A percentile compares a stretch with the other conserved stretches of the same genome.
These are phyloP conservation scores for Boechera divaricarpa DNA, from an alignment of 345 rosid genomes.

Conservation along the genomic window DNA sequence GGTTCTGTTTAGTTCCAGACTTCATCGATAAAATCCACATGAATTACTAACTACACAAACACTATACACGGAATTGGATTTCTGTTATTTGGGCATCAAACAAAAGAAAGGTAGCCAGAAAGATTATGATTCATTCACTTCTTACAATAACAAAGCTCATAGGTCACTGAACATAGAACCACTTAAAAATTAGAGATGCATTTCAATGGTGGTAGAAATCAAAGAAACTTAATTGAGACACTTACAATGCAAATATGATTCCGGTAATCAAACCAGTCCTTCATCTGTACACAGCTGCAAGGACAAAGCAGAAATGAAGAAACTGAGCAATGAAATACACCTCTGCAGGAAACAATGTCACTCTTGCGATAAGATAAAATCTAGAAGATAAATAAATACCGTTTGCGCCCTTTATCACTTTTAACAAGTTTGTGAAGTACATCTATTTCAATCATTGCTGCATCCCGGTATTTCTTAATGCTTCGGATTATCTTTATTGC, in stretches of 20 bases:
- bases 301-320: constrained; percentile 26
- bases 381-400: constrained; percentile 45
- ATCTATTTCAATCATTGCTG: constrained; percentile 81
- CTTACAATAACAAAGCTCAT: constrained; percentile 17
- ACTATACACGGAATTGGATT: constrained; percentile 17
- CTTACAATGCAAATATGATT: constrained; percentile 82
- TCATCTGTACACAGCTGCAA: constrained; percentile 78
- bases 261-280: constrained; percentile 76
- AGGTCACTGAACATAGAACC: constrained; percentile 12
- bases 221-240: constrained; percentile 37
- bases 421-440: constrained; percentile 64
- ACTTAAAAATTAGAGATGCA: background rate
- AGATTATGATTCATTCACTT: constrained; percentile 18
- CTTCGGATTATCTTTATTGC: constrained; percentile 72
- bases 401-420: constrained; percentile 59
- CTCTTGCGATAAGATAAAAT: constrained; percentile 36
- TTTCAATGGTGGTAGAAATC: constrained; percentile 1
- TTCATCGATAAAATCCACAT: constrained; percentile 44
- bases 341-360: background rate
- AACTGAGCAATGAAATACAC: constrained; percentile 14
- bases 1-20: constrained; percentile 58
- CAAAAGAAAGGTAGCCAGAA: constrained; percentile 2
- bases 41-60: constrained; percentile 34
- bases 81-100: background rate
- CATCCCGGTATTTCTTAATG: constrained; percentile 68